A percentile compares a stretch with the other conserved stretches of the same genome.
Conservation (phyloP, 106 monocot species). For the Acanthochlamys bracteata region DNA sequence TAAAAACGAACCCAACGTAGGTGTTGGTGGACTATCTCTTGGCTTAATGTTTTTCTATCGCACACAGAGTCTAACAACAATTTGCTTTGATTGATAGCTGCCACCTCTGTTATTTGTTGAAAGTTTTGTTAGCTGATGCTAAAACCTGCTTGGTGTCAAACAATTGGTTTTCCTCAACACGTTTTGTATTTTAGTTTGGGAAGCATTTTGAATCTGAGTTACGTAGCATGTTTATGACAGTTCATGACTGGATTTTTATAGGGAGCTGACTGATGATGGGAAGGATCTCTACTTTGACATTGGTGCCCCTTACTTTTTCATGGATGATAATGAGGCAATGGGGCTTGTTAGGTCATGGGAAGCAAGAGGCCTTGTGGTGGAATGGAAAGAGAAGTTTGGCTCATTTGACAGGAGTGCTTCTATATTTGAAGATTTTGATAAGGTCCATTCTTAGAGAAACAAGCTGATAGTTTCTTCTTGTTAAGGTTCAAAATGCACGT, state of each 20-base stretch:
- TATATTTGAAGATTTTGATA: constrained; percentile 37
- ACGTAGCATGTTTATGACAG: no score
- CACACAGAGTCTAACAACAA: no score
- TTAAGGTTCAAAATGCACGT: neutral
- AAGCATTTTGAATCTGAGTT: neutral
- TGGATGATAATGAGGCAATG: constrained; percentile 34
- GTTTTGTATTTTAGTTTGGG: neutral
- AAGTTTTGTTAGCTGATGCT: no score
- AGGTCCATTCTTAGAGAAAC: constrained; percentile 17
- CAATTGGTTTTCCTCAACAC: neutral
- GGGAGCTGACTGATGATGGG: constrained; percentile 55
- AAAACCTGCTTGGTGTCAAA: neutral
- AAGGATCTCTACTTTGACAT: constrained; percentile 67
- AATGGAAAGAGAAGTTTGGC: constrained; percentile 68
- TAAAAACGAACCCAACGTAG: no score
- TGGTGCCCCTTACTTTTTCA: constrained; percentile 64
- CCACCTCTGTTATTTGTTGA: no score
- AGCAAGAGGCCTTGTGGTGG: constrained; percentile 40
- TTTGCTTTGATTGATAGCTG: no score
- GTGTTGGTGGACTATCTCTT: no score
- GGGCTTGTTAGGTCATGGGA: constrained; percentile 54
- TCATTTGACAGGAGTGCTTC: constrained; percentile 35
- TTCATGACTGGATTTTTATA: constrained; percentile 1
- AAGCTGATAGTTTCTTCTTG: neutral
- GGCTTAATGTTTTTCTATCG: no score